These are phyloP conservation scores for Pleodorina starrii DNA, from an alignment of 139 green algal genomes.

Conservation along the genomic window DNA sequence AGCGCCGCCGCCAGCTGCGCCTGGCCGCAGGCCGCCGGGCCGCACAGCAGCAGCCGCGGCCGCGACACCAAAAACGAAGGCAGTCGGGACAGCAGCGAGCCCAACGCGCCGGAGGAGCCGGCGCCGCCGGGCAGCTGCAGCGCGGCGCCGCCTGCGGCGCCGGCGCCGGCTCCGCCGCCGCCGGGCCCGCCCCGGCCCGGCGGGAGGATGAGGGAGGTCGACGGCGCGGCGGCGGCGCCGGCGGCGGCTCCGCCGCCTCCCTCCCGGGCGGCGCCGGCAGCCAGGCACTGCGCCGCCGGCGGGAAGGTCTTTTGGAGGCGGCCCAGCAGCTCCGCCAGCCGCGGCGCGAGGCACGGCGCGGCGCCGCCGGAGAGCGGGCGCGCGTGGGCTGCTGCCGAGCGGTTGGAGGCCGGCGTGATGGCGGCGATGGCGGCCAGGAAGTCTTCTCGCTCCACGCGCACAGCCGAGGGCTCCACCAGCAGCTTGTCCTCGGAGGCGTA, in stretches of 20 bases:
- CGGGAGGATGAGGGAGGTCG: constrained; percentile 27
- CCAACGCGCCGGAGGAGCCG: constrained; percentile 1
- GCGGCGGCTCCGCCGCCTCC: not conserved
- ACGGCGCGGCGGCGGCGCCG: not conserved
- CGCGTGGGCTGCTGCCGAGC: constrained; percentile 72
- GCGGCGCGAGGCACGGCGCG: constrained; percentile 59
- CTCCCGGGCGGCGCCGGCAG: constrained; percentile 35
- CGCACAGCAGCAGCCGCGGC: constrained; percentile 81
- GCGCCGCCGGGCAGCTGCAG: not conserved
- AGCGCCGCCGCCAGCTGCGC: constrained; percentile 80
- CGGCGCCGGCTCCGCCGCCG: not conserved
- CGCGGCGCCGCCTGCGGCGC: not conserved
- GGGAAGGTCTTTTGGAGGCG: constrained; percentile 77
- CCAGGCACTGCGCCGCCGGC: constrained; percentile 65
- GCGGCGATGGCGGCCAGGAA: constrained; percentile 84
- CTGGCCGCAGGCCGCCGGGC: constrained; percentile 71
- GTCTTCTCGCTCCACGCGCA: constrained; percentile 79
- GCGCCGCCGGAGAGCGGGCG: constrained; percentile 70
- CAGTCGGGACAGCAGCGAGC: not conserved
- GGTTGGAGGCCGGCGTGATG: constrained; percentile 88
- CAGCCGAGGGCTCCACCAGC: constrained; percentile 75
- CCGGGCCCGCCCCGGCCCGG: not conserved
- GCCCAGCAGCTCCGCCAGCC: constrained; percentile 59
- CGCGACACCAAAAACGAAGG: constrained; percentile 57
- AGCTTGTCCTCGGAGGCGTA: constrained; percentile 88